phyloP scores from a whole-genome alignment of 352 stramenopile species.

The Phytophthora syringae region DNA sequence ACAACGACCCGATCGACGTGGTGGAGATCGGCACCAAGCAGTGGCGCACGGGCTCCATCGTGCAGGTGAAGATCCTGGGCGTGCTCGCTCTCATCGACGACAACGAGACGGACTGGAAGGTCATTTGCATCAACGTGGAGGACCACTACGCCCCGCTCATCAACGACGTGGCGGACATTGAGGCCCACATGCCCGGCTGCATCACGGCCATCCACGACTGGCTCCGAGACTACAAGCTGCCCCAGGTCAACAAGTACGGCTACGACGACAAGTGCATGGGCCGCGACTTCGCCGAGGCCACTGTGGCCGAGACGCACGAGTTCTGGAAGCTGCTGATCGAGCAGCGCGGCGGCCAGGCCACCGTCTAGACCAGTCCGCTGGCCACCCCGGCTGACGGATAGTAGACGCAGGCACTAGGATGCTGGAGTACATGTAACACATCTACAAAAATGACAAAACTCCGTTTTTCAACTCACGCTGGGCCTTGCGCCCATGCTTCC shows the following conservation, averaged over 20 bases:
- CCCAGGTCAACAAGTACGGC: conserved; percentile 99
- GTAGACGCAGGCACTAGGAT: conserved; percentile 38
- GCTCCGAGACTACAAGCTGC: conserved; percentile 99
- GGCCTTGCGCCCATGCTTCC: conserved; percentile 20
- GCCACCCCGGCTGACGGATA: conserved; percentile 17
- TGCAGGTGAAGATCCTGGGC: conserved; percentile 98
- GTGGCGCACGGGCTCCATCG: conserved; percentile 93
- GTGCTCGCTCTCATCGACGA: conserved; percentile 99
- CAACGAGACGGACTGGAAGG: conserved; percentile 99
- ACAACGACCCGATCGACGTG: conserved; percentile 99
- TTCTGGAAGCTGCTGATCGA: conserved; percentile 92
- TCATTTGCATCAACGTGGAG: conserved; percentile 96
- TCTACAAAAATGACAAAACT: conserved; percentile 35
- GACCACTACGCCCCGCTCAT: conserved; percentile 98
- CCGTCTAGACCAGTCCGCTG: conserved; percentile 56
- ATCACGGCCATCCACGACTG: conserved; percentile 96
- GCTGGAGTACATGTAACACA: conserved; percentile 38
- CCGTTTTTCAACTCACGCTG: conserved; percentile 14
- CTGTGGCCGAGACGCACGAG: conserved; percentile 88
- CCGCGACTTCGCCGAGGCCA: conserved; percentile 87
- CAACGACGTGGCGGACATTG: conserved; percentile 98
- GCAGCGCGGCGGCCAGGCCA: conserved; percentile 81
- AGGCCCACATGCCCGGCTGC: conserved; percentile 94
- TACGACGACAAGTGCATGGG: conserved; percentile 98
- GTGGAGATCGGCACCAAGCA: conserved; percentile 97